Conservation (phyloP, 2,329 filamentous ascomycete species). For the Sclerotinia sclerotiorum region DNA sequence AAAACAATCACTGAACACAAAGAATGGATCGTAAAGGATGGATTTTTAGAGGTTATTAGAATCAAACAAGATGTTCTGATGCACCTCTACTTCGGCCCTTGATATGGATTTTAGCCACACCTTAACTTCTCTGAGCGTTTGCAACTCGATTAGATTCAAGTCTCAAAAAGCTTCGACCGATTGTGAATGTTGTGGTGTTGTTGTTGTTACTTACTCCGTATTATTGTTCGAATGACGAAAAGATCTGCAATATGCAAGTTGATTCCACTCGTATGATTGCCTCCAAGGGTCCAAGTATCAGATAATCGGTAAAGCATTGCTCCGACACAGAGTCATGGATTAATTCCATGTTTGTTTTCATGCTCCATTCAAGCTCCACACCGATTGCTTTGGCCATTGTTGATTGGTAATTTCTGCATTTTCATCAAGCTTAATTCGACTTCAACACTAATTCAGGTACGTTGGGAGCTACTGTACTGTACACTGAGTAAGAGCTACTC, state of each 20-base stretch:
- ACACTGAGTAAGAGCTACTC: background rate
- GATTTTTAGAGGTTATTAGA: background rate
- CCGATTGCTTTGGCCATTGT: background rate
- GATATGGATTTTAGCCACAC: background rate
- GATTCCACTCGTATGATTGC: background rate
- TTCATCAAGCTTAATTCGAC: conserved; percentile 7
- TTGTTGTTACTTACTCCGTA: too few relatives aligned
- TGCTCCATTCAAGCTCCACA: background rate
- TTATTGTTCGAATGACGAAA: background rate
- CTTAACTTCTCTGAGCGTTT: background rate
- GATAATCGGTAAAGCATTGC: background rate
- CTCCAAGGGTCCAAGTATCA: conserved; percentile 15
- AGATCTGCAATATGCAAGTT: conserved; percentile 11
- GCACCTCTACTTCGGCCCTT: background rate
- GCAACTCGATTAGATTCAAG: conserved; percentile 5
- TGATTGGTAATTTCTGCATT: background rate
- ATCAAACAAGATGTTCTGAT: background rate
- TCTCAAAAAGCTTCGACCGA: background rate
- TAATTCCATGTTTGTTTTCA: background rate
- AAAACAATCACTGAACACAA: background rate
- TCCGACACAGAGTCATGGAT: conserved; percentile 11
- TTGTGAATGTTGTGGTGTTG: background rate
- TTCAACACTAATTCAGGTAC: background rate
- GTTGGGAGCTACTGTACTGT: background rate
- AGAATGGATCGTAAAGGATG: background rate